Evolutionary conservation across 2,329 filamentous ascomycete genomes (phyloP), one percentile per base, ranked within the genome.

Genomic region (Colletotrichum sojae): DNA sequence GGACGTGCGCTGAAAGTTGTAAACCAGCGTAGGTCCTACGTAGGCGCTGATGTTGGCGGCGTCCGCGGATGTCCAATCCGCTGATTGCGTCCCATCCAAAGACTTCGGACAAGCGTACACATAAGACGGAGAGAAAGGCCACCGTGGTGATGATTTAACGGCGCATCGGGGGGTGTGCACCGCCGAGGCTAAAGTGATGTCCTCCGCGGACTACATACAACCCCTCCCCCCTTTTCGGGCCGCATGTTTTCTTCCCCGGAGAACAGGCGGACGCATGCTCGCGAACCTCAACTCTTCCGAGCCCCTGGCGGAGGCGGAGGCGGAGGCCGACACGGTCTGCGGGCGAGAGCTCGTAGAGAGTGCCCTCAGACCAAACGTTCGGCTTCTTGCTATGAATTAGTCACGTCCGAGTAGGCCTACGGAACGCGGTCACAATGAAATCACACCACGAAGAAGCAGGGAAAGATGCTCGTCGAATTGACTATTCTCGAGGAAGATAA

Each of bases 1-100:
- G 10, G 31, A 10, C 31, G 31, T 36, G 31, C 57, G 36, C 18
- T 16, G 57, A 18, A 60, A 36, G 57, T 43, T 60, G 27, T 43
- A 52, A 52, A 52, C 51, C 56, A 49, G 43, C 36, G 40, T 27
- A 60, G 40, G 4, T 36, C 9, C n/a, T 27, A 52, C 39, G 12
- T 20, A 16, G 25, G 51, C 18, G 46, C 27, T 20, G 57, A 60
- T 60, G 18, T 22, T 5, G 48, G 31, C 46, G 57, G 46, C 46
- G 27, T 13, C 15, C 46, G 27, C 46, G 31, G 46, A 22, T 22
- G 0, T n/a, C 18, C 31, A 10, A 2, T 36, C 31, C 9, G 8
- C 31, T 22, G 20, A 31, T 6, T 18, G 25, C 25, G 6, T 31
- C 9, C 31, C 31, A 10, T n/a, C 22, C 12, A n/a, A 31, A 43